A percentile compares a stretch with the other conserved stretches of the same genome.
These are phyloP conservation scores for Cercophora scortea DNA, from an alignment of 495 filamentous ascomycete species.

Conservation along the genomic window DNA sequence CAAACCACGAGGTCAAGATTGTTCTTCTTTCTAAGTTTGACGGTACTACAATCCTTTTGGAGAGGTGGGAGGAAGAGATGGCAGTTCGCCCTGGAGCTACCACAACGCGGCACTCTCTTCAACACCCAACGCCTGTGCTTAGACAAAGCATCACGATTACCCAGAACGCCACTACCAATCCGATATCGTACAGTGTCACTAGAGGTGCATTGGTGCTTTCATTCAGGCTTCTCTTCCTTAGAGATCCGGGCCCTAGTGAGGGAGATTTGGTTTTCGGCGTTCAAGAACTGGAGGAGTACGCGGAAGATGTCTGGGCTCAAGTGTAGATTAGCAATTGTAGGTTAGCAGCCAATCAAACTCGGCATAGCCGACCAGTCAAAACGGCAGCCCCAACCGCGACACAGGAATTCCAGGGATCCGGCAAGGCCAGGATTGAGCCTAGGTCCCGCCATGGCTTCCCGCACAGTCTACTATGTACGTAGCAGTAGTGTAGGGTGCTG, in stretches of 20 bases:
- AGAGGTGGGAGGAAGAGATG: slow-evolving; percentile 8
- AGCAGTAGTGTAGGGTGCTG: background rate
- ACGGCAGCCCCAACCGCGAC: background rate
- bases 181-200: slow-evolving; percentile 1
- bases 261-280: slow-evolving; percentile 12
- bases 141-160: background rate
- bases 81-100: slow-evolving; percentile 12
- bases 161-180: background rate
- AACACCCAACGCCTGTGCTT: slow-evolving; percentile 5
- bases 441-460: too few species aligned
- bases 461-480: too few species aligned
- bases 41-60: slow-evolving; percentile 10
- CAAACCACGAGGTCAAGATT: slow-evolving; percentile 23
- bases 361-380: background rate
- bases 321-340: slow-evolving; percentile 3
- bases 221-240: slow-evolving; percentile 4
- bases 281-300: slow-evolving; percentile 12
- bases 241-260: slow-evolving; percentile 10
- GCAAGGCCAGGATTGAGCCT: background rate
- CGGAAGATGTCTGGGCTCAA: slow-evolving; percentile 3
- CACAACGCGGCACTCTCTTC: slow-evolving; percentile 5
- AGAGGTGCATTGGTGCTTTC: background rate
- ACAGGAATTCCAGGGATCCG: background rate
- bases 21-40: slow-evolving; percentile 20
- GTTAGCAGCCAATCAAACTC: background rate